Base-by-base conservation (phyloP, 78 protist genomes). In the Protostelium mycophagum region DNA sequence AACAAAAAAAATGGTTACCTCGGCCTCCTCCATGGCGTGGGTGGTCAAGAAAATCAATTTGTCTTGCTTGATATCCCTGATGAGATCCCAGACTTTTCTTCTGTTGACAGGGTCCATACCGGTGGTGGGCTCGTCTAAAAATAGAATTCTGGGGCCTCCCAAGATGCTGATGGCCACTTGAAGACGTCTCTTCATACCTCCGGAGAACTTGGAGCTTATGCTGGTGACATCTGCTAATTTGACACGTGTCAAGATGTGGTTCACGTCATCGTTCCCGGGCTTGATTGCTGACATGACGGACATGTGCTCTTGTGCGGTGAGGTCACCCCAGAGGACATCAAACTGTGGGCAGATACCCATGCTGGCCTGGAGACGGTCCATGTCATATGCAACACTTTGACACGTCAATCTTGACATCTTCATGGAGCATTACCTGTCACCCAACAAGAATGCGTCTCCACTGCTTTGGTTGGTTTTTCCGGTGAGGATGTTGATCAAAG, bases 401-500 rank as follows among this genome's bases (percentile, higher is more conserved):
- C n/a, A 16, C 5, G 36, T 16, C 16, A 16, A 85, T 36, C 29
- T 25, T 85, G 37, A 85, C 16, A 16, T 36, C 86, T 25, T 36
- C n/a, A 85, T 85, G 37, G 16, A 5, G 37, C n/a, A 51, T 51
- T 16, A 51, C 73, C 73, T 51, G 73, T 83, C 39, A 29, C 93
- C 91, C 34, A 73, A 88, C 38, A 92, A 34, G 34, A 9, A 38
- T 1, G 93, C 93, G 63, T 83, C 91, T 38, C 95, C 96, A 9
- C 36, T 25, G 5, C 92, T 88, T 39, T 93, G 94, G 73, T 90
- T 85, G 1, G 89, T 31, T 34, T 90, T 38, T 38, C 98, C 98
- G 5, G 97, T 95, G 34, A 96, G 86, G 95, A 97, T 95, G 90
- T 90, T 95, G 86, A 98, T 93, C 1, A 96, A 83, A 0, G 99